These are phyloP conservation scores for Ascochyta rabiei DNA, from an alignment of 2,329 filamentous ascomycete genomes.

Conservation along the genomic window DNA sequence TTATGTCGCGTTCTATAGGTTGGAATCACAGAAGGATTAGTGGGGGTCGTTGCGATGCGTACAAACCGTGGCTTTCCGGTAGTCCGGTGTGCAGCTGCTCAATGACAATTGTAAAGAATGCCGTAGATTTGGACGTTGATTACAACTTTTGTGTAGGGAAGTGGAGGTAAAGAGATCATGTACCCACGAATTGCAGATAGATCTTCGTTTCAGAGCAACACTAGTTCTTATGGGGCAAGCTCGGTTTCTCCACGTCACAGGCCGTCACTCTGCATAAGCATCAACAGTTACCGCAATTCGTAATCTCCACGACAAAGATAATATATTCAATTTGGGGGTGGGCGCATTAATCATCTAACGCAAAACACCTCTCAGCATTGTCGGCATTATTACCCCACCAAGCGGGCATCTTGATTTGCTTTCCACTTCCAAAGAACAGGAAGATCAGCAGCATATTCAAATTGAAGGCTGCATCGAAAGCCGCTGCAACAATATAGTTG, in stretches of 20 bases:
- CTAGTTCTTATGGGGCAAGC: slow-evolving; percentile 1
- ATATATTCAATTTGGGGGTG: too few species aligned
- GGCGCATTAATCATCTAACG: slow-evolving; percentile 39
- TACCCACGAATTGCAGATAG: slow-evolving; percentile 7
- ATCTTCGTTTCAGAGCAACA: slow-evolving; percentile 12
- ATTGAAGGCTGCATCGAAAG: slow-evolving; percentile 68
- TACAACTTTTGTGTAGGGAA: slow-evolving; percentile 2
- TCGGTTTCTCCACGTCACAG: slow-evolving; percentile 9
- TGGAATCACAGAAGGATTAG: neutral
- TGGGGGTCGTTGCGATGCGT: neutral
- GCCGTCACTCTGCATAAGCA: neutral
- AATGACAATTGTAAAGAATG: neutral
- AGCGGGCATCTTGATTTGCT: slow-evolving; percentile 64
- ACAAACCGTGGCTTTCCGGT: neutral
- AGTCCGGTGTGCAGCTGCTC: neutral
- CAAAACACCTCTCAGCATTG: slow-evolving; percentile 65
- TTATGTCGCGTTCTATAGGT: neutral
- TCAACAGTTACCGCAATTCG: neutral
- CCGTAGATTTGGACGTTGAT: neutral
- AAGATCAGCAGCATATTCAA: slow-evolving; percentile 67
- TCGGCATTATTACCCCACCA: slow-evolving; percentile 68
- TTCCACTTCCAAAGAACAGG: slow-evolving; percentile 63
- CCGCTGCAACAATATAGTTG: slow-evolving; percentile 66
- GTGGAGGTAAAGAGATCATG: slow-evolving; percentile 5
- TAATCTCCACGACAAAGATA: too few species aligned